phyloP scores from a whole-genome alignment of 257 asterid species.

The Verbena officinalis region DNA sequence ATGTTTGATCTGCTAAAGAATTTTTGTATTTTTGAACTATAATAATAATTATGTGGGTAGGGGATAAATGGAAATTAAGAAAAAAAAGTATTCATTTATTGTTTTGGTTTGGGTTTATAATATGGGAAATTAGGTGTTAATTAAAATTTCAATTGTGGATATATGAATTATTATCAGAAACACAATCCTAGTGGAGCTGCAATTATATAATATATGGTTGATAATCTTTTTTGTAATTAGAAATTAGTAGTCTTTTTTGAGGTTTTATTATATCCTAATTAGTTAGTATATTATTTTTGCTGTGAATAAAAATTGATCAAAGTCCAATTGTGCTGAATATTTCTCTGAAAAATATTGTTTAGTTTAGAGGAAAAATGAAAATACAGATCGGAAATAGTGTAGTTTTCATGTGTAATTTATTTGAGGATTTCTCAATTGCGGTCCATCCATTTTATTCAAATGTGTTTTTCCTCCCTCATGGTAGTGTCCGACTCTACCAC shows the following conservation, averaged over 20 bases:
- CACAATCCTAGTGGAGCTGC: constrained; percentile 6
- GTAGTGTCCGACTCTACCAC: too few relatives aligned
- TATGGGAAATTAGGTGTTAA: constrained; percentile 16
- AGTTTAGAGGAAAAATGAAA: too few relatives aligned
- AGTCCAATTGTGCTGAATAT: too few relatives aligned
- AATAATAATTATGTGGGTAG: constrained; percentile 14
- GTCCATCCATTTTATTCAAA: too few relatives aligned
- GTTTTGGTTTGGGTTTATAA: not conserved
- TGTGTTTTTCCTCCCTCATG: too few relatives aligned
- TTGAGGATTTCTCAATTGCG: too few relatives aligned
- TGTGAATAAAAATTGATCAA: too few relatives aligned
- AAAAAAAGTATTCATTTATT: constrained; percentile 19
- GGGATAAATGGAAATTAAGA: not conserved
- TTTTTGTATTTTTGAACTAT: constrained; percentile 11
- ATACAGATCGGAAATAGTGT: not conserved
- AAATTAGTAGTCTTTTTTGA: not conserved
- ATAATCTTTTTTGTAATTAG: constrained; percentile 40
- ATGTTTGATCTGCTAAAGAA: constrained; percentile 1
- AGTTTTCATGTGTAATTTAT: not conserved
- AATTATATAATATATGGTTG: constrained; percentile 4
- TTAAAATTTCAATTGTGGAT: constrained; percentile 37
- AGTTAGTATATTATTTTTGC: not conserved
- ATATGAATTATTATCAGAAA: not conserved
- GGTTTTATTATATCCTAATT: not conserved
- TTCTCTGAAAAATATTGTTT: too few relatives aligned